Conservation (phyloP, 371 early-diverging fungal genomes). For the Mortierella sp. region DNA sequence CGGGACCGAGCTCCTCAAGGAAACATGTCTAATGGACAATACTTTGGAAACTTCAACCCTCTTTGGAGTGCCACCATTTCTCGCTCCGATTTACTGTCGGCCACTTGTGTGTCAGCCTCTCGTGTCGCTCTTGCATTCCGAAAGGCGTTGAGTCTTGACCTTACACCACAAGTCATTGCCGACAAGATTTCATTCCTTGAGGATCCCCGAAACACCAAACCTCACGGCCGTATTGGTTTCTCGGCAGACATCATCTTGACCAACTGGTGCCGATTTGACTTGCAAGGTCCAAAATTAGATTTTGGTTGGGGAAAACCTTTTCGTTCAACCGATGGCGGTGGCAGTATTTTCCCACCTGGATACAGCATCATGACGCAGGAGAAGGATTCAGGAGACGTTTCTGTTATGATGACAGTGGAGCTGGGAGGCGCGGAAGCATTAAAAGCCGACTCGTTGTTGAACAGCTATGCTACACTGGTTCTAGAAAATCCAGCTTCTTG, state of each 20-base stretch:
- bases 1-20: constrained; percentile 53
- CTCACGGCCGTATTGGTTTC: constrained; percentile 52
- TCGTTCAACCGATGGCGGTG: constrained; percentile 48
- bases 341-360: constrained; percentile 51
- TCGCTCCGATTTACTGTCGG: constrained; percentile 51
- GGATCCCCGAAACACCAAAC: constrained; percentile 19
- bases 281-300: constrained; percentile 55
- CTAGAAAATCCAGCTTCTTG: not conserved
- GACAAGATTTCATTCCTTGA: constrained; percentile 59
- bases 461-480: constrained; percentile 55
- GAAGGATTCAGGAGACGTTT: constrained; percentile 42
- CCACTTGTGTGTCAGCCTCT: constrained; percentile 33
- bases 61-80: constrained; percentile 47
- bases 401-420: constrained; percentile 57
- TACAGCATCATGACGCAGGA: constrained; percentile 57
- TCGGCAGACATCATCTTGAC: constrained; percentile 59
- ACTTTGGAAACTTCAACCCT: constrained; percentile 61
- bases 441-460: constrained; percentile 53
- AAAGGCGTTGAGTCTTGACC: constrained; percentile 28
- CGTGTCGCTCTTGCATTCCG: constrained; percentile 60
- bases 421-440: constrained; percentile 44
- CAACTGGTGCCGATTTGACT: constrained; percentile 62
- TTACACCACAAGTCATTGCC: constrained; percentile 57
- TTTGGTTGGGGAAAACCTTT: constrained; percentile 63
- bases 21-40: constrained; percentile 47